A percentile compares a stretch with the other conserved stretches of the same genome.
Conservation (phyloP, 1,284 basidiomycete genomes). For the Jaminaea rosea region DNA sequence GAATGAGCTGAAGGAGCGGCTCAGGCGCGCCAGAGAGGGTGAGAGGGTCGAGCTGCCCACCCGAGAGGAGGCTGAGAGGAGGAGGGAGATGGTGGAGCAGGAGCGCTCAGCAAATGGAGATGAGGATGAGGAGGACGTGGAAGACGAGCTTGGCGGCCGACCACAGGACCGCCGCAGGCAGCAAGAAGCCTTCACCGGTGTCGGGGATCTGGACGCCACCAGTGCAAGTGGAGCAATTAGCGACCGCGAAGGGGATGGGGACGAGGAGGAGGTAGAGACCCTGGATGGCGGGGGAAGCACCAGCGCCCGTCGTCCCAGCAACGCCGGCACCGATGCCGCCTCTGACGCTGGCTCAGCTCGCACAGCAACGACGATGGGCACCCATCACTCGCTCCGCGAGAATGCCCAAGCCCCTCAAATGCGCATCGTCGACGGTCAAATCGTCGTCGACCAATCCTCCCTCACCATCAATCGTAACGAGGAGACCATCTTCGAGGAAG, state of each 20-base stretch:
- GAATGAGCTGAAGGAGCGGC: background rate
- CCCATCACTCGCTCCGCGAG: constrained; percentile 29
- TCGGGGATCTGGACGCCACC: background rate
- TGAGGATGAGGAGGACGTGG: background rate
- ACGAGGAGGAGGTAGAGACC: background rate
- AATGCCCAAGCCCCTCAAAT: constrained; percentile 44
- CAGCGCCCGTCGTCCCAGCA: background rate
- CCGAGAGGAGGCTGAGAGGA: background rate
- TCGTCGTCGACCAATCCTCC: constrained; percentile 47
- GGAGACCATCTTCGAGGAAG: constrained; percentile 44
- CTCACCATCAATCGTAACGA: constrained; percentile 35
- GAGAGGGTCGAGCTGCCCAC: background rate
- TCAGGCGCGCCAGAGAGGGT: background rate
- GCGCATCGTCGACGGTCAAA: constrained; percentile 47
- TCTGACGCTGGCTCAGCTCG: constrained; percentile 7
- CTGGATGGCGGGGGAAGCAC: background rate
- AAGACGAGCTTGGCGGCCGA: background rate
- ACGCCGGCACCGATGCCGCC: constrained; percentile 8
- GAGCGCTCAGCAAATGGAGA: background rate
- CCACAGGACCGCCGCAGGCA: too few species aligned
- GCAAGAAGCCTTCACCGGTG: too few species aligned
- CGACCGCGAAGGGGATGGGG: too few species aligned
- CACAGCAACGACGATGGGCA: constrained; percentile 7
- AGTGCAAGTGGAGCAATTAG: too few species aligned
- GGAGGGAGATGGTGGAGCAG: too few species aligned